These are phyloP conservation scores for Neurospora sp. DNA, from an alignment of 495 filamentous ascomycete genomes.

Conservation along the genomic window DNA sequence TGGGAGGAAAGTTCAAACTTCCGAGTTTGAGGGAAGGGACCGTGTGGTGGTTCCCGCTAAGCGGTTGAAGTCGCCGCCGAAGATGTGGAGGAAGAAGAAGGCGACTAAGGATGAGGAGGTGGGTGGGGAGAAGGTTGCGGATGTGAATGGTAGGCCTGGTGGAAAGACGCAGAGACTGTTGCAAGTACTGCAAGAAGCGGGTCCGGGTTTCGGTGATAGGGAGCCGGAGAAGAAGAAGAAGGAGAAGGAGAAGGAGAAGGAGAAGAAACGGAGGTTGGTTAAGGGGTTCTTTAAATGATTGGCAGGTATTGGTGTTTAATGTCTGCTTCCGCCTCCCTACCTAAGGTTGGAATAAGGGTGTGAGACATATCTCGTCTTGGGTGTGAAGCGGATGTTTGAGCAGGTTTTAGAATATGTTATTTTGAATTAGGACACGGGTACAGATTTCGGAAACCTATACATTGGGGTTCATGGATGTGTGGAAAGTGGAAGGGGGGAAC, in stretches of 20 bases:
- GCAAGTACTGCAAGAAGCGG: background rate
- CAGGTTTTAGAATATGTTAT: background rate
- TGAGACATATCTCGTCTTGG: background rate
- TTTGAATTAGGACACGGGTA: background rate
- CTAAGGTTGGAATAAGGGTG: no score
- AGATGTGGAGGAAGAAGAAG: background rate
- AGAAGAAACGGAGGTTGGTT: background rate
- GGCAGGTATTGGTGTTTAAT: background rate
- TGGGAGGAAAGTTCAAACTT: background rate
- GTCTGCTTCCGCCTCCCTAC: background rate
- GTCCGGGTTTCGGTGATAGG: background rate
- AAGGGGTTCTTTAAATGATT: background rate
- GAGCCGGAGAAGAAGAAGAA: background rate
- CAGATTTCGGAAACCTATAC: background rate
- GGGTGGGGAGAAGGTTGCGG: no score
- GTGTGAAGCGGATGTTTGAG: background rate
- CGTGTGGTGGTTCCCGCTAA: background rate
- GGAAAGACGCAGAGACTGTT: no score
- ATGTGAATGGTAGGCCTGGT: no score
- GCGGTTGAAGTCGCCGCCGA: background rate
- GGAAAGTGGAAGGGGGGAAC: background rate
- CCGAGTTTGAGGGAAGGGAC: background rate
- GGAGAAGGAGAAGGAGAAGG: no score
- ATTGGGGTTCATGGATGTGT: background rate
- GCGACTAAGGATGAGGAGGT: background rate